Base-by-base conservation (phyloP, 192 early-diverging fungal species). In the Chytriomyces sp. region DNA sequence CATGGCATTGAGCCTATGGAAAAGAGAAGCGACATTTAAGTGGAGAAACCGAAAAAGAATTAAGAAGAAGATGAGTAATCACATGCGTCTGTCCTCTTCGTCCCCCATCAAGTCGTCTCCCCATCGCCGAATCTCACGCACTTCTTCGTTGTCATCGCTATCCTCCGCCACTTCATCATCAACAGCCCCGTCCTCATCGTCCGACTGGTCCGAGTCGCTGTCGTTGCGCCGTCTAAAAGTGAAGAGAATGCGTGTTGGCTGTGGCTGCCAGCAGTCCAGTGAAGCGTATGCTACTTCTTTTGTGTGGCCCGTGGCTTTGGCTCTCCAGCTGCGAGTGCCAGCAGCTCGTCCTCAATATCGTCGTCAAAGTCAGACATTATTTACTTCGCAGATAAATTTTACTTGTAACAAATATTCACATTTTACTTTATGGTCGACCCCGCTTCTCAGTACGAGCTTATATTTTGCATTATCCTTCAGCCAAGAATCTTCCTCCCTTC, bases 21-120 rank as follows among this genome's bases (percentile, higher is more conserved):
- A 77, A 26, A 24, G 35, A 64, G 11, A 10, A n/a, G 63, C 11
- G 63, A 11, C n/a, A n/a, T 57, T 10, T 57, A n/a, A 16, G 50
- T 57, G 10, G 50, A 57, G n/a, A 16, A n/a, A n/a, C 66, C 7
- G 53, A 57, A n/a, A n/a, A 64, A 64, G 7, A 13, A 64, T 64
- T 28, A 28, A 8, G 28, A 18, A 64, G 8, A 24, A 64, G 28
- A 9, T 35, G 43, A 67, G 3, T 47, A 67, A 10, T 11, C 57
- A 71, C 80, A 78, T 83, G 50, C 73, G 77, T 20, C 86, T 63
- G 79, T 94, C 92, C 20, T 89, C 86, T 61, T 91, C 88, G 72
- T 92, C 90, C 59, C 89, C 89, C 87, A 91, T 92, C 64, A 89
- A 82, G 49, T 93, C 92, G 6, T 88, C 86, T n/a, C 89, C 92